These are phyloP conservation scores for Funneliformis mosseae DNA, from an alignment of 192 early-diverging fungal species.

Conservation along the genomic window DNA sequence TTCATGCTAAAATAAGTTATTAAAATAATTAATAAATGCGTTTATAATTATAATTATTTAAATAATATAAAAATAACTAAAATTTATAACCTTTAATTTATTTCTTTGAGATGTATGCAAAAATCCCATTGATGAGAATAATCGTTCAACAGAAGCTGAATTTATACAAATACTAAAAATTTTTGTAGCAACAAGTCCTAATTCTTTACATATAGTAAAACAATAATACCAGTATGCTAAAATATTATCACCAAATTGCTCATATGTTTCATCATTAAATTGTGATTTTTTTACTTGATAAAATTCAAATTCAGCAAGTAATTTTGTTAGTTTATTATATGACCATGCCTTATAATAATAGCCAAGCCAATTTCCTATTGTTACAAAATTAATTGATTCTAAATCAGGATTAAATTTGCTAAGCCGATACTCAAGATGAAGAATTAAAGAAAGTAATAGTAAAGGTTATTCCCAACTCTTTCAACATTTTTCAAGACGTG, in stretches of 20 bases:
- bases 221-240: slow-evolving; percentile 9
- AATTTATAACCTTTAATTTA: not conserved
- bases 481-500: slow-evolving; percentile 1
- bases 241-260: slow-evolving; percentile 15
- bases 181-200: not conserved
- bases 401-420: slow-evolving; percentile 3
- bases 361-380: not conserved
- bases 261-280: slow-evolving; percentile 17
- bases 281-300: slow-evolving; percentile 14
- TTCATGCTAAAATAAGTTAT: not conserved
- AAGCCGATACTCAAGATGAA: not conserved
- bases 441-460: not conserved
- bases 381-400: slow-evolving; percentile 1
- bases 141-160: slow-evolving; percentile 27
- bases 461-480: slow-evolving; percentile 16
- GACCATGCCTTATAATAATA: slow-evolving; percentile 32
- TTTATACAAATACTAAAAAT: slow-evolving; percentile 30
- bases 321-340: not conserved
- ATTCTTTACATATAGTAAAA: slow-evolving; percentile 6
- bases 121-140: slow-evolving; percentile 7
- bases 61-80: too few species aligned
- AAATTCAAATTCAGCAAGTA: slow-evolving; percentile 8
- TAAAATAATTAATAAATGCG: too few species aligned
- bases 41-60: too few species aligned
- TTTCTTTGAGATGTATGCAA: slow-evolving; percentile 10